These are phyloP conservation scores for Penicillium polonicum DNA, from an alignment of 2,329 filamentous ascomycete species.

Conservation along the genomic window DNA sequence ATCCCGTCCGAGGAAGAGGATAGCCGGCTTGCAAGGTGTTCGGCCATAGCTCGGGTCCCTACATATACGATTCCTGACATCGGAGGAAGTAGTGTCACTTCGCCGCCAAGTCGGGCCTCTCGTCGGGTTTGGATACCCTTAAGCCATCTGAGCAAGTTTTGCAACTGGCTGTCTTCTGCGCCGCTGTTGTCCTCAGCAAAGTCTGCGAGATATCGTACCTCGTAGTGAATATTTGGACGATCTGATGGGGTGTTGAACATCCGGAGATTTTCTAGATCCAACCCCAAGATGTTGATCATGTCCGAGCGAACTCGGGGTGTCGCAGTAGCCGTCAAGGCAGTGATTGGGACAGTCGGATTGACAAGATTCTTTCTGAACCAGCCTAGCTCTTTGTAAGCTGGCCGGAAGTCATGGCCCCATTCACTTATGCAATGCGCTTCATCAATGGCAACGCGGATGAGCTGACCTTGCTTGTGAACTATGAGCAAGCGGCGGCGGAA, in stretches of 20 bases:
- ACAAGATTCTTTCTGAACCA: constrained; percentile 69
- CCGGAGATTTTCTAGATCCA: constrained; percentile 64
- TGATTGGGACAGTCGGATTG: constrained; percentile 83
- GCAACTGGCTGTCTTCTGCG: constrained; percentile 62
- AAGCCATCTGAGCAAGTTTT: constrained; percentile 78
- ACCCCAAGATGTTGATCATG: constrained; percentile 70
- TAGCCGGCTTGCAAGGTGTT: constrained; percentile 41
- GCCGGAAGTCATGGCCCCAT: constrained; percentile 98
- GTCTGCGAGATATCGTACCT: constrained; percentile 65
- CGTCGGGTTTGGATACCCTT: constrained; percentile 69
- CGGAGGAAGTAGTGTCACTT: constrained; percentile 28
- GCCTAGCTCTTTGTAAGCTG: constrained; percentile 79
- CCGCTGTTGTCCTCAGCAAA: constrained; percentile 29
- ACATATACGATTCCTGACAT: constrained; percentile 52
- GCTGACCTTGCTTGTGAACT: constrained; percentile 75
- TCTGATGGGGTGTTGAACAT: constrained; percentile 81
- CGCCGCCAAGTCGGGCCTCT: constrained; percentile 48
- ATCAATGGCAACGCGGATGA: constrained; percentile 86
- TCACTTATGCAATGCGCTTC: constrained; percentile 97
- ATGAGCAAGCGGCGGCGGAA: constrained; percentile 74
- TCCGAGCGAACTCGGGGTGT: constrained; percentile 78
- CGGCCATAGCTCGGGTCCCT: constrained; percentile 41
- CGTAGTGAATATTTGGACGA: constrained; percentile 83
- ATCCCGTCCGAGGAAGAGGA: constrained; percentile 25
- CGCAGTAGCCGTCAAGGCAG: constrained; percentile 89